Conservation (phyloP, 257 asterid species). For the Capsicum chinense region DNA sequence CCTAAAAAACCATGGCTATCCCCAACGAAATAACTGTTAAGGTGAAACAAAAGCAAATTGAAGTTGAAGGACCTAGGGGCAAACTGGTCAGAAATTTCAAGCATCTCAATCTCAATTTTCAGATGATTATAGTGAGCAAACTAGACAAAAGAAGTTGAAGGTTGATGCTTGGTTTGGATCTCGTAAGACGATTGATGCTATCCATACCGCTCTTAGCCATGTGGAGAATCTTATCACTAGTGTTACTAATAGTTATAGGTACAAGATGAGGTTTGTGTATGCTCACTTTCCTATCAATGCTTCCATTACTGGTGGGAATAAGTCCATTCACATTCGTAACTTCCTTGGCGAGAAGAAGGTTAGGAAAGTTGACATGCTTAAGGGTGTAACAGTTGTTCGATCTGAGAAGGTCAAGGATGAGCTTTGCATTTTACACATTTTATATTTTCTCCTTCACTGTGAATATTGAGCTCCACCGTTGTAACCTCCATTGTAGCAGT, state of each 20-base stretch:
- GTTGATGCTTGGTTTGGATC: constrained; percentile 27
- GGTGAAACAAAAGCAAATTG: constrained; percentile 24
- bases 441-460: too few relatives aligned
- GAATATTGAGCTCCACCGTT: too few relatives aligned
- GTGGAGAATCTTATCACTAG: constrained; percentile 18
- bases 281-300: constrained; percentile 26
- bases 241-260: constrained; percentile 14
- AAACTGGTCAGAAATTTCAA: constrained; percentile 24
- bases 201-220: constrained; percentile 27
- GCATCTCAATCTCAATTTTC: constrained; percentile 29
- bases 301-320: constrained; percentile 15
- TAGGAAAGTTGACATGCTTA: constrained; percentile 29
- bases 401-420: constrained; percentile 29
- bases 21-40: constrained; percentile 8
- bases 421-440: not conserved
- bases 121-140: constrained; percentile 14
- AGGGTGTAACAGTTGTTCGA: constrained; percentile 27
- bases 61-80: constrained; percentile 24
- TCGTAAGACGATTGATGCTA: constrained; percentile 7
- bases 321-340: constrained; percentile 27
- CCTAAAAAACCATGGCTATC: constrained; percentile 23
- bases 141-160: constrained; percentile 18
- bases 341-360: constrained; percentile 28
- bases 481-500: too few relatives aligned
- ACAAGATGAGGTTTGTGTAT: constrained; percentile 28